Evolutionary conservation across 2,329 filamentous ascomycete species (phyloP).

Genomic region (Helotiales sp.): DNA sequence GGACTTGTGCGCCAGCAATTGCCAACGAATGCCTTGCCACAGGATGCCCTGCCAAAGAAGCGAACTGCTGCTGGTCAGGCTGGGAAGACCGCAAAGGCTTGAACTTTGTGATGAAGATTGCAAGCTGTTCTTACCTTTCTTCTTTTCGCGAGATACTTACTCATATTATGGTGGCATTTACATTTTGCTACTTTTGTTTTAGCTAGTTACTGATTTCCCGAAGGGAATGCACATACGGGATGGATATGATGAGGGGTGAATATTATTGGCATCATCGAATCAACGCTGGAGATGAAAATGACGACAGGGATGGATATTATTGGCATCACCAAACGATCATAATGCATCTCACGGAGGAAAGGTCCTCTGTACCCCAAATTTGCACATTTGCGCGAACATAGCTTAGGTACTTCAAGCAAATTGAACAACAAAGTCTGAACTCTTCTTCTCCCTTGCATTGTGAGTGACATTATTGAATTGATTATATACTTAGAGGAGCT

Average conservation of each 20-base stretch:
- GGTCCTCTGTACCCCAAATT: background rate
- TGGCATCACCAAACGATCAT: background rate
- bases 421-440: background rate
- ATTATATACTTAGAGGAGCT: background rate
- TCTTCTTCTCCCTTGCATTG: background rate
- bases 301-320: background rate
- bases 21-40: too few species aligned
- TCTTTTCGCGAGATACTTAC: background rate
- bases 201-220: background rate
- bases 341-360: background rate
- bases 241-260: background rate
- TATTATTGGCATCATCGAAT: background rate
- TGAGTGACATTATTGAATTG: background rate
- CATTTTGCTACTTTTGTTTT: background rate
- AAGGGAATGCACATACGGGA: background rate
- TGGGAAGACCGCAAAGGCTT: background rate
- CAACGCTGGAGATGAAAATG: background rate
- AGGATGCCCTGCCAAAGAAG: too few species aligned
- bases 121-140: background rate
- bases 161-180: background rate
- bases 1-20: too few species aligned
- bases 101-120: too few species aligned
- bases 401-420: background rate
- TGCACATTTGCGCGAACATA: background rate
- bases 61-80: background rate